These are phyloP conservation scores for Fomitopsis serialis DNA, from an alignment of 768 basidiomycete species.

Conservation along the genomic window DNA sequence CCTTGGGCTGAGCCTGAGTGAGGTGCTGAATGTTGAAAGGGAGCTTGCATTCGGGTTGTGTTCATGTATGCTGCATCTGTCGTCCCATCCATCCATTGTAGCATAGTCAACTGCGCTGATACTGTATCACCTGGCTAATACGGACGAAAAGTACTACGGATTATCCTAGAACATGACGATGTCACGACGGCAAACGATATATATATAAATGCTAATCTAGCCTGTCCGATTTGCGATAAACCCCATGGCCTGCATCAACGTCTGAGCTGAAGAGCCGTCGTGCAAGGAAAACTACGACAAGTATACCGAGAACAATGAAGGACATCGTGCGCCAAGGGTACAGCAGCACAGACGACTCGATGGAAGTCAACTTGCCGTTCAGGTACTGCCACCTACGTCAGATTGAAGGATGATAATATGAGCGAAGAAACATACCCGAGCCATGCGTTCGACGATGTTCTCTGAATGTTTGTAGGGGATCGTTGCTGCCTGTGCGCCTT, in stretches of 20 bases:
- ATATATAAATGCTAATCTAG: background rate
- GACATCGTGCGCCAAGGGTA: constrained; percentile 22
- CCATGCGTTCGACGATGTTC: constrained; percentile 60
- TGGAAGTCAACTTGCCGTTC: constrained; percentile 20
- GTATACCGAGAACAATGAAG: constrained; percentile 16
- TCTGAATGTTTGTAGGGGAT: constrained; percentile 60
- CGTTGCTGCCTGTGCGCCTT: constrained; percentile 51
- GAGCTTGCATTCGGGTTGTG: background rate
- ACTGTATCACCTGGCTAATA: background rate
- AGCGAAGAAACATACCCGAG: constrained; percentile 40
- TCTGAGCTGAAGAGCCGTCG: constrained; percentile 17
- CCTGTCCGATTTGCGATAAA: constrained; percentile 7
- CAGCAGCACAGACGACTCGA: constrained; percentile 20
- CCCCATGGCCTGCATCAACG: constrained; percentile 11
- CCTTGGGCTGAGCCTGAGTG: constrained; percentile 17
- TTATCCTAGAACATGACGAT: background rate
- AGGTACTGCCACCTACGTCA: constrained; percentile 20
- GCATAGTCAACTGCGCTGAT: background rate
- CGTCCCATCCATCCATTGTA: background rate
- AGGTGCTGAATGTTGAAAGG: background rate
- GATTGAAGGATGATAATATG: background rate
- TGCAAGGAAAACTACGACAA: constrained; percentile 15
- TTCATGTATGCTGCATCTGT: background rate
- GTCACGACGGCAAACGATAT: background rate
- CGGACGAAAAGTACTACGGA: background rate